phyloP scores from a whole-genome alignment of 2,329 filamentous ascomycete species.

The Calonectria pauciramosa region DNA sequence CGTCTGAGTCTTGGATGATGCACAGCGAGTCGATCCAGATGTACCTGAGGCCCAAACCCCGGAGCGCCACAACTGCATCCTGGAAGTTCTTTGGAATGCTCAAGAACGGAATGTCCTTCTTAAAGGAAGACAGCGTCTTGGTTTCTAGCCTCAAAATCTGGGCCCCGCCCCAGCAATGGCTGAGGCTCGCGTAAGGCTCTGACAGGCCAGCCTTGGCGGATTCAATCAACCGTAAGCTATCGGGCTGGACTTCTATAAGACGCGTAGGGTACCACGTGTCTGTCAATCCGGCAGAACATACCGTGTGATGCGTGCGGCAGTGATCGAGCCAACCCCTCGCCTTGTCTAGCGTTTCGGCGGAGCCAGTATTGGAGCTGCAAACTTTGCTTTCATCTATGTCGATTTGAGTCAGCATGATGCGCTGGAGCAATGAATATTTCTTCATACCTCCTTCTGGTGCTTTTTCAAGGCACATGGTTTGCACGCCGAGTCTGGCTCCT shows the following conservation, averaged over 20 bases:
- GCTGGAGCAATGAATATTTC: too few species aligned
- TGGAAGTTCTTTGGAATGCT: constrained; percentile 24
- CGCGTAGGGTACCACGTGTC: not conserved
- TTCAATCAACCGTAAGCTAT: not conserved
- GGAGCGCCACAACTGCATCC: not conserved
- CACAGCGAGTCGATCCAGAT: constrained; percentile 33
- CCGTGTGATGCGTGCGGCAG: not conserved
- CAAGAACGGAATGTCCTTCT: not conserved
- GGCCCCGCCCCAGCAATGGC: not conserved
- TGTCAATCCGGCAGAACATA: not conserved
- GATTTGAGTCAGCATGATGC: not conserved
- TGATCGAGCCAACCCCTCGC: not conserved
- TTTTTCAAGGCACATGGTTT: not conserved
- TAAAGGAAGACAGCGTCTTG: not conserved
- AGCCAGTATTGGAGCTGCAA: not conserved
- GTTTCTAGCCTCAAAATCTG: not conserved
- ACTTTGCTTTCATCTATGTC: not conserved
- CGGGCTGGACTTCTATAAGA: not conserved
- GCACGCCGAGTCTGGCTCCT: not conserved
- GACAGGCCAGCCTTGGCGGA: not conserved
- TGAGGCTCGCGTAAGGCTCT: not conserved
- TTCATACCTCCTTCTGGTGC: not conserved
- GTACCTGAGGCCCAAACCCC: not conserved
- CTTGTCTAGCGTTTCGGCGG: not conserved
- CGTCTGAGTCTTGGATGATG: constrained; percentile 30